Evolutionary conservation across 2,329 filamentous ascomycete genomes (phyloP), one percentile per base, ranked within the genome.

Genomic region (Phialocephala sp.): DNA sequence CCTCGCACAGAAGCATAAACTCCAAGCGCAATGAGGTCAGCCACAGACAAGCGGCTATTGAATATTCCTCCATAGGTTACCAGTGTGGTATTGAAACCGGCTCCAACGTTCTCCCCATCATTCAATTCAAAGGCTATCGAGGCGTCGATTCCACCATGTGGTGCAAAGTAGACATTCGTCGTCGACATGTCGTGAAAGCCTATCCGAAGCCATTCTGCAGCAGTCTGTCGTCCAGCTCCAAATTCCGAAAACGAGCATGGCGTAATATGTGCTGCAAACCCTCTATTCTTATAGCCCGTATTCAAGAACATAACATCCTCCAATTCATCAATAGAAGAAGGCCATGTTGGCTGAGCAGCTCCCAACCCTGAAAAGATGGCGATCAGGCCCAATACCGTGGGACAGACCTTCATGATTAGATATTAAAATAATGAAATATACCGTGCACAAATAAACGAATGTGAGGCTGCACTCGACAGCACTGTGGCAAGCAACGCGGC

Each of bases 221-320:
- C 85, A 54, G 85, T 86, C 43, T 84, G 80, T 57, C 86, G 83
- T 55, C 86, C 87, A 1, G 82, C 79, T 0, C 83, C 84, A 0
- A 82, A 81, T 22, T 82, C 80, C 64, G 85, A 81, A 67, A 80
- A 84, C 52, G 79, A 79, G 76, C 87, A 89, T 6, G 86, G 87
- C 39, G 80, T 85, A 63, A 89, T 83, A 15, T 81, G 81, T 60
- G 82, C 81, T 55, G 85, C 82, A 73, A 89, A 88, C 47, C 83
- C 81, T 67, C 85, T 81, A 37, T 82, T 80, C 55, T 81, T 79
- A 72, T 86, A 85, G 2, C 85, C 85, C 39, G 80, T 78, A 60
- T 84, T 83, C 70, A 89, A 84, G 72, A 83, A 87, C 80, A 89
- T 85, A 69, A 89, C 84, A 74, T 88, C 87, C 75, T 89, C 87